Base-by-base conservation (phyloP, 2,329 filamentous ascomycete genomes). In the Pyrenochaeta sp. region DNA sequence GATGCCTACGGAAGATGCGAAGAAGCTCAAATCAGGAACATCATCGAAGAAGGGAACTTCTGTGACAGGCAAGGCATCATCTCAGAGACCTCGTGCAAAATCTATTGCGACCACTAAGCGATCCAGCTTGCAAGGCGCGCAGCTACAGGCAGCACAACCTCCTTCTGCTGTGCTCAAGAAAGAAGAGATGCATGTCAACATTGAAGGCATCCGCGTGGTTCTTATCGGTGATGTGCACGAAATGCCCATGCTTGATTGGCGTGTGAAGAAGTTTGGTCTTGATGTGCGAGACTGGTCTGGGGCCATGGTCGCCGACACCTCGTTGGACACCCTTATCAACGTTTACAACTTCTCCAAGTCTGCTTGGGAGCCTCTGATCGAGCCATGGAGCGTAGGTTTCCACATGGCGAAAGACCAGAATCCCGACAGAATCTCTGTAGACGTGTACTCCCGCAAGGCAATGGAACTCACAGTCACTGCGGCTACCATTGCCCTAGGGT, bases 281-380 rank as follows among this genome's bases (percentile, higher is more conserved):
- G 87, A 90, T 40, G 91, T 96, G 3, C 87, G 90, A 61, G 92
- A 99, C 71, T 99, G 95, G 95, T 94, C 94, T 1, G 89, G 88
- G 4, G 89, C 88, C 18, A 83, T 99, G 75, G 92, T 88, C 67
- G 94, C 91, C 0, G 92, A 97, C 70, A 90, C 92, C 0, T 90
- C 87, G n/a, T 88, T 99, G 42, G 92, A 97, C 58, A 92, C 94
- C 60, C 97, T 97, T 75, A 86, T 96, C 66, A 99, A 98, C 68
- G 89, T 99, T 21, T 99, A 97, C 82, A 99, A 99, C 76, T 99
- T 99, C 77, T 95, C 95, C 12, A 99, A 99, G 75, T 99, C 95
- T 0, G 92, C 92, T 3, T 99, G 95, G 95, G 95, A 99, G 74
- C 95, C 95, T 2, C 79, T 99, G 30, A 87, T 99, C 21, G 95